Conservation (phyloP, 169 alveolate genomes). For the Hepatocystis sp. region DNA sequence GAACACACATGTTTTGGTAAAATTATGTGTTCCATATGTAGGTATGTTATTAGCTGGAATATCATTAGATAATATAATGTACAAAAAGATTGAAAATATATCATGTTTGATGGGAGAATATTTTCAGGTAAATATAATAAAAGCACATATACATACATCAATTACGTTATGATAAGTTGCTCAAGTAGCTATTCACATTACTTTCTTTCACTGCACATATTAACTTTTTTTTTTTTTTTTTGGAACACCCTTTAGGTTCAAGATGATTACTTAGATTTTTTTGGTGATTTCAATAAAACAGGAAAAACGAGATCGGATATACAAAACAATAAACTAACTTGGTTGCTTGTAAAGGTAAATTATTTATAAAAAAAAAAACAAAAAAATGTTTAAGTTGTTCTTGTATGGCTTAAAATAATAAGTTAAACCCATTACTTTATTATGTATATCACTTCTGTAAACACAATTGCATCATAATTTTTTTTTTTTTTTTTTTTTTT, state of each 20-base stretch:
- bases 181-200: background rate
- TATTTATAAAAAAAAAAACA: constrained; percentile 6
- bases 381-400: background rate
- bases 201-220: background rate
- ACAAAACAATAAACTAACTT: constrained; percentile 83
- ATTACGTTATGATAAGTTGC: background rate
- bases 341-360: constrained; percentile 82
- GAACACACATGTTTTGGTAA: background rate
- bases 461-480: background rate
- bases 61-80: constrained; percentile 76
- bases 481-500: background rate
- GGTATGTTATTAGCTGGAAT: constrained; percentile 83
- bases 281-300: constrained; percentile 75
- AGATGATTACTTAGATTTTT: constrained; percentile 84
- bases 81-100: constrained; percentile 79
- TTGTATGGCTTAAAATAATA: background rate
- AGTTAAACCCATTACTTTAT: background rate
- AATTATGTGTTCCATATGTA: background rate
- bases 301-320: constrained; percentile 88
- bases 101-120: constrained; percentile 80
- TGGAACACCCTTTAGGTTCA: constrained; percentile 74
- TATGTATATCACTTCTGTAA: background rate
- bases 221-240: background rate
- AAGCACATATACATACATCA: background rate
- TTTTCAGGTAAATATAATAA: constrained; percentile 78